Evolutionary conservation across 1,284 basidiomycete genomes (phyloP), one percentile per base, ranked within the genome.

Genomic region (Cutaneotrichosporon curvatum): DNA sequence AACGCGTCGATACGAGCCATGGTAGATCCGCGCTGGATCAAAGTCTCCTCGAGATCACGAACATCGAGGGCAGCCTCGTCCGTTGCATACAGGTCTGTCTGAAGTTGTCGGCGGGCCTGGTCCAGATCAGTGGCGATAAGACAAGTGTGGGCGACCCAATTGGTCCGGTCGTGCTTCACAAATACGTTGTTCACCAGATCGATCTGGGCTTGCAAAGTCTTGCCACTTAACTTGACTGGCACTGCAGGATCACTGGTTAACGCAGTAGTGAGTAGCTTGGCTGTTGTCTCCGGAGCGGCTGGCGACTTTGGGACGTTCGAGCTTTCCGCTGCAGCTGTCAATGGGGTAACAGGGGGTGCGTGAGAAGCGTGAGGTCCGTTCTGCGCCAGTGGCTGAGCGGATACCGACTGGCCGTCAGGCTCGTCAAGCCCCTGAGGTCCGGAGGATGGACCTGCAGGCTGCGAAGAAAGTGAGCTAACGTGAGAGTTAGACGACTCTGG

Each of bases 121-220:
- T 68, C 63, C 28, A 70, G 59, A 30, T 65, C 62, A 5, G 59
- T 58, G 3, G 66, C 61, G 37, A 70, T 62, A n/a, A 68, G 52
- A 46, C 65, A 68, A n/a, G 62, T 57, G 47, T 70, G 67, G 19
- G 62, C 63, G 37, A 70, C 66, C 67, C 67, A 70, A 45, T 70
- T 66, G 43, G 47, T 50, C 22, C 42, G 30, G 22, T 66, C 65
- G 41, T 65, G 62, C 45, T 66, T 66, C 45, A 52, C 43, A 22
- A 68, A 60, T 2, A 59, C 57, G 20, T 57, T 56, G 4, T 54
- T 53, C 16, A 67, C 60, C 10, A 68, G 53, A 30, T 52, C 44
- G 36, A 67, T 56, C 41, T 62, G 63, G 8, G 55, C 48, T 16
- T 48, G 52, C 2, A 68, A 51, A 4, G 67, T 66, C 40, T 59